phyloP scores from a whole-genome alignment of 768 basidiomycete species.

The Guyanaporus albipodus region DNA sequence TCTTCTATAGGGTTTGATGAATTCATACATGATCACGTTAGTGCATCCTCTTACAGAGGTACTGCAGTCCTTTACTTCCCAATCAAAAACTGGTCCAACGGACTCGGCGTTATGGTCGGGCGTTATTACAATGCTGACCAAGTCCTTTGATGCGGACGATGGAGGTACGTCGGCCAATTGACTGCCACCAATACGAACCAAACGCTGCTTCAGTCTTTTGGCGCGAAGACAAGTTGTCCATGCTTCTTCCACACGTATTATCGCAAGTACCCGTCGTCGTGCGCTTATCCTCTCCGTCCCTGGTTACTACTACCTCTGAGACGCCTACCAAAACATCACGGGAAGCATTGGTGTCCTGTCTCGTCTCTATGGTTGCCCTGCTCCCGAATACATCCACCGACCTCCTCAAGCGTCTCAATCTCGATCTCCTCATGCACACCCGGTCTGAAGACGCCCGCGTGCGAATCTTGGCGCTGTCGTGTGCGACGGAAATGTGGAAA shows the following conservation, averaged over 20 bases:
- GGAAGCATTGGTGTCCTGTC: slow-evolving; percentile 13
- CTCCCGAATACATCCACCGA: slow-evolving; percentile 22
- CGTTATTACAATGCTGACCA: slow-evolving; percentile 57
- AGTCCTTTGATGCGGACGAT: slow-evolving; percentile 75
- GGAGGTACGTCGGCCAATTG: slow-evolving; percentile 48
- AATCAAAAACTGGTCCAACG: slow-evolving; percentile 16
- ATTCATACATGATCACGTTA: slow-evolving; percentile 83
- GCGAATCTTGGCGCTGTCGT: slow-evolving; percentile 68
- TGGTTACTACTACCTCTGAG: not conserved
- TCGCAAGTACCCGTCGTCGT: slow-evolving; percentile 60
- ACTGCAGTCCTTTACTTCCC: slow-evolving; percentile 47
- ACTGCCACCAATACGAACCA: not conserved
- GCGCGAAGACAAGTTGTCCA: slow-evolving; percentile 76
- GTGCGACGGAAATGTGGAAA: slow-evolving; percentile 72
- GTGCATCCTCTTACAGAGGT: slow-evolving; percentile 62
- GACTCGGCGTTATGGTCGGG: slow-evolving; percentile 58
- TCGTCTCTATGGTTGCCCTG: slow-evolving; percentile 14
- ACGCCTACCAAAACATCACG: slow-evolving; percentile 2
- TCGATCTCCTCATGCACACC: slow-evolving; percentile 82
- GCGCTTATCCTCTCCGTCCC: slow-evolving; percentile 17
- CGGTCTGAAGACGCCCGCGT: slow-evolving; percentile 72
- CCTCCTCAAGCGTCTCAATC: slow-evolving; percentile 76
- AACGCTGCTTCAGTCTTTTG: slow-evolving; percentile 65
- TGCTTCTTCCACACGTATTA: slow-evolving; percentile 55
- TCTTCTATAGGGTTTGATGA: slow-evolving; percentile 66